Evolutionary conservation across 192 early-diverging fungal species (phyloP).

Genomic region (Coemansia sp.): DNA sequence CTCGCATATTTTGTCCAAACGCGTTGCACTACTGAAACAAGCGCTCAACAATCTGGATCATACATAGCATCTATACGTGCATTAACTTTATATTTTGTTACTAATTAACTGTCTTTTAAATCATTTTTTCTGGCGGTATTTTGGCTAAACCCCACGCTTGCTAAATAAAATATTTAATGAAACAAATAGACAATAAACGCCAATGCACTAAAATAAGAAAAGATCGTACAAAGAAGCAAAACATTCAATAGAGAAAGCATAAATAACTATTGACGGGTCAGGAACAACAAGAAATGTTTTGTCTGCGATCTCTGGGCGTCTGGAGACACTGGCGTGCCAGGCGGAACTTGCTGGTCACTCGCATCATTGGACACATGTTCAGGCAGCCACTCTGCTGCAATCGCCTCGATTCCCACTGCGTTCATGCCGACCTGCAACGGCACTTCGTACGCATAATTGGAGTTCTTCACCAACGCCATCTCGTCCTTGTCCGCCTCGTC

Average conservation of each 20-base stretch:
- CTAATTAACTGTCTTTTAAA: no score
- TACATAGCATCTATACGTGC: no score
- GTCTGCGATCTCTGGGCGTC: slow-evolving; percentile 7
- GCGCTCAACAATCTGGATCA: slow-evolving; percentile 7
- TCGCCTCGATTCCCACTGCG: slow-evolving; percentile 32
- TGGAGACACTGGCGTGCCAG: slow-evolving; percentile 7
- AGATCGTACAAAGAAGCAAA: not conserved
- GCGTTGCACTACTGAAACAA: slow-evolving; percentile 15
- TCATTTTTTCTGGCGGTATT: no score
- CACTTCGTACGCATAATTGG: slow-evolving; percentile 44
- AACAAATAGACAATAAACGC: not conserved
- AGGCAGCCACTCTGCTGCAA: slow-evolving; percentile 30
- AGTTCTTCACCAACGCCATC: slow-evolving; percentile 21
- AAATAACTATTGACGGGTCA: slow-evolving; percentile 23
- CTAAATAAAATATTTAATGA: not conserved
- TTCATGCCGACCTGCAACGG: slow-evolving; percentile 39
- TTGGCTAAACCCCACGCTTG: no score
- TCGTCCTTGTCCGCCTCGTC: slow-evolving; percentile 48
- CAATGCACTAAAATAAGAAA: not conserved
- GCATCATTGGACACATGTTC: slow-evolving; percentile 20
- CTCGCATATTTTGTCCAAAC: slow-evolving; percentile 23
- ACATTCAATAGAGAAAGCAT: not conserved
- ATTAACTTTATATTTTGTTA: not conserved
- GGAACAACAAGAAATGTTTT: slow-evolving; percentile 27
- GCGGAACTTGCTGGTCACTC: slow-evolving; percentile 50